Base-by-base conservation (phyloP, 768 basidiomycete genomes). In the Inosperma sp. region DNA sequence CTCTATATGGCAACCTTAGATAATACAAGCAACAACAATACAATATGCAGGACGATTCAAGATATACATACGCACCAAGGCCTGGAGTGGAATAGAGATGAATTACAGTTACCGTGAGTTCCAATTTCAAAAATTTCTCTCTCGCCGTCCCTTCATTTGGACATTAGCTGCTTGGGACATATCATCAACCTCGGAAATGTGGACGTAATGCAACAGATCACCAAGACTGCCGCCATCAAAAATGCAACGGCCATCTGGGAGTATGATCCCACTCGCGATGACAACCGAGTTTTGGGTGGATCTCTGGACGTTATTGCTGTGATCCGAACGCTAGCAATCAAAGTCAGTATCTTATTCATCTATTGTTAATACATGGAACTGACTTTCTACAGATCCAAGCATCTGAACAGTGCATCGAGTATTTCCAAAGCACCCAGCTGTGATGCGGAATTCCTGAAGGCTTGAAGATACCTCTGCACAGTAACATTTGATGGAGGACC, bases 1-100 rank as follows among this genome's bases (percentile, higher is more conserved):
- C 42, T 43, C 2, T 43, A 43, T n/a, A 30, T n/a, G 25, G 42
- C 42, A 12, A 43, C 42, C 16, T 43, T 43, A 43, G 42, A 43
- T 10, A 29, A 29, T 12, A 36, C 35, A 36, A 36, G 35, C 35
- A 36, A 36, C 35, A 36, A 36, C 16, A 21, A 36, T 36, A 36
- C 35, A 17, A 36, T 12, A 21, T 36, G 35, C 35, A 36, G 21
- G 12, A 36, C 35, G 7, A 36, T 36, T 17, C 35, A 36, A 36
- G 35, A 36, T 36, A 19, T 36, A 6, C 35, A 36, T 17, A 21
- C 35, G 17, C 41, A 14, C 41, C 27, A 14, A 8, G 7, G 7
- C 41, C 22, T 43, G 23, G 27, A 25, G 41, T 43, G 41, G 41
- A 43, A 29, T 43, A 2, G 41, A 43, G 27, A 43, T 16, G 22